A percentile compares a stretch with the other conserved stretches of the same genome.
Evolutionary conservation across 2,329 filamentous ascomycete genomes (phyloP).

Genomic region (Hymenoscyphus fructigenus): DNA sequence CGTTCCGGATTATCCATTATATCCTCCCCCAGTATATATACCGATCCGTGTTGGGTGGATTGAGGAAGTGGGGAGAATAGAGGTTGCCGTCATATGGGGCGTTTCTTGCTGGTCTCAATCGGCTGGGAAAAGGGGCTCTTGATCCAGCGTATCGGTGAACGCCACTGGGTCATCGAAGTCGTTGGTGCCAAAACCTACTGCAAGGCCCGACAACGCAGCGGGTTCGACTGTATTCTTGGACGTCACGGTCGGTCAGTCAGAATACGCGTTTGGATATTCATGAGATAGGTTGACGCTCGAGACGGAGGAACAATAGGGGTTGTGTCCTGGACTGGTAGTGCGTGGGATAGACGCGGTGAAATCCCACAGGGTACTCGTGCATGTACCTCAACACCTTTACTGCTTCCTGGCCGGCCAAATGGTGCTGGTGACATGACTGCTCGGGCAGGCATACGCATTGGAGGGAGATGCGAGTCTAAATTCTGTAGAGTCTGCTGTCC

Average conservation of each 20-base stretch:
- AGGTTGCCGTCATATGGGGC: slow-evolving; percentile 34
- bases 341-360: slow-evolving; percentile 41
- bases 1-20: no score
- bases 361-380: slow-evolving; percentile 38
- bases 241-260: slow-evolving; percentile 20
- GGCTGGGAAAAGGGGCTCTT: slow-evolving; percentile 22
- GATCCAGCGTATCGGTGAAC: slow-evolving; percentile 26
- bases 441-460: slow-evolving; percentile 59
- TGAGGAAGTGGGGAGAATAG: slow-evolving; percentile 29
- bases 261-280: slow-evolving; percentile 20
- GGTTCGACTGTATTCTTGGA: slow-evolving; percentile 28
- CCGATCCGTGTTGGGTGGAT: no score
- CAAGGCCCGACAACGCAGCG: slow-evolving; percentile 28
- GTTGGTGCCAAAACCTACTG: slow-evolving; percentile 26
- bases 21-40: no score
- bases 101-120: slow-evolving; percentile 29
- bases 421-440: slow-evolving; percentile 53
- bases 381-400: slow-evolving; percentile 50
- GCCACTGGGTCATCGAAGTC: slow-evolving; percentile 27
- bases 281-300: slow-evolving; percentile 27
- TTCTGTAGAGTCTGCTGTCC: slow-evolving; percentile 40
- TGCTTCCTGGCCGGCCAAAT: slow-evolving; percentile 52
- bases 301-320: slow-evolving; percentile 10
- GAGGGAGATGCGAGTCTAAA: slow-evolving; percentile 36
- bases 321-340: slow-evolving; percentile 34